phyloP scores from a whole-genome alignment of 371 early-diverging fungal species.

The Mucor sp. region DNA sequence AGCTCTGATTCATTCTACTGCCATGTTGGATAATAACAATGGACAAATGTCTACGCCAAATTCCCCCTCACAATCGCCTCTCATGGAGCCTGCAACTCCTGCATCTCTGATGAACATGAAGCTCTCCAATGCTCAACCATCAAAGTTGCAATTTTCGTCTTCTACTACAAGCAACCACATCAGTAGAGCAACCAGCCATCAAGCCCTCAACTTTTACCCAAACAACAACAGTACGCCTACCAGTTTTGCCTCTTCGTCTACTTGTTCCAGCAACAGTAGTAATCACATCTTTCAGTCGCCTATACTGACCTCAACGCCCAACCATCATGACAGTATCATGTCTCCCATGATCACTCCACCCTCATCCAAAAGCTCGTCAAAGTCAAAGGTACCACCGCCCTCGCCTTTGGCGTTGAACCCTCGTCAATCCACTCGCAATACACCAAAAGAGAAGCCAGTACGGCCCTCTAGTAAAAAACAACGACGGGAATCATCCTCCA shows the following conservation, averaged over 20 bases:
- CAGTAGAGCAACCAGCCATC: not conserved
- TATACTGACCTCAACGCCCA: not conserved
- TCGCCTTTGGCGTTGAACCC: slow-evolving; percentile 7
- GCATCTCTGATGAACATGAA: slow-evolving; percentile 63
- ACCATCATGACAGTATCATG: not conserved
- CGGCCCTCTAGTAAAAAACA: slow-evolving; percentile 19
- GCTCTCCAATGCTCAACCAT: not conserved
- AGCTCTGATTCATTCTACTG: not conserved
- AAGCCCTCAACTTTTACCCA: slow-evolving; percentile 4
- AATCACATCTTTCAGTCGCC: slow-evolving; percentile 8
- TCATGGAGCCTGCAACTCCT: slow-evolving; percentile 63
- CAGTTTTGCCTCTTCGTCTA: not conserved
- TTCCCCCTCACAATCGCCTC: slow-evolving; percentile 12
- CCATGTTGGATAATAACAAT: not conserved
- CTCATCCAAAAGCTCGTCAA: not conserved
- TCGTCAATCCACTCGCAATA: not conserved
- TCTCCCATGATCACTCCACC: slow-evolving; percentile 2
- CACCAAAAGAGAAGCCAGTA: not conserved
- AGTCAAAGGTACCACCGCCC: not conserved
- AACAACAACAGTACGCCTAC: not conserved
- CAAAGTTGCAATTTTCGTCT: slow-evolving; percentile 15
- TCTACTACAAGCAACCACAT: not conserved
- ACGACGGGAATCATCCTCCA: slow-evolving; percentile 24
- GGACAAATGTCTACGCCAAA: slow-evolving; percentile 3
- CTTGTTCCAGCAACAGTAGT: not conserved